phyloP scores from a whole-genome alignment of 116 monocot genomes.

The Zostera marina region DNA sequence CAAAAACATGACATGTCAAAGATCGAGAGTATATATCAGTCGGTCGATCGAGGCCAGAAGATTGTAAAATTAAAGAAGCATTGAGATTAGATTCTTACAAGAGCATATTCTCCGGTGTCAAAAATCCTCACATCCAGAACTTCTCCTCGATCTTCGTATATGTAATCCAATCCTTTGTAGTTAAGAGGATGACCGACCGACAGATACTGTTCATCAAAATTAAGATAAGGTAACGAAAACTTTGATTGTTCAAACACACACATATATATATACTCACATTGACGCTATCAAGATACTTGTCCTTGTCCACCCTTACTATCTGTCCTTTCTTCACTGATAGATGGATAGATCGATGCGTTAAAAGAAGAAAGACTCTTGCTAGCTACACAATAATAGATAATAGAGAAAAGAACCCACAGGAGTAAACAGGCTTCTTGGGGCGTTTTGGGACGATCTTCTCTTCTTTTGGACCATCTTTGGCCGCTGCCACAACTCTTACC shows the following conservation, averaged over 20 bases:
- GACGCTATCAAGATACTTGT: conserved; percentile 24
- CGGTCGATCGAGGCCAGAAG: neutral
- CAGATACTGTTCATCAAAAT: conserved; percentile 41
- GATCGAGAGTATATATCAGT: neutral
- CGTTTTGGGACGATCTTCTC: neutral
- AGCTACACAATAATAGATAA: neutral
- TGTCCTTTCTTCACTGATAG: conserved; percentile 30
- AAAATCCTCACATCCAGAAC: conserved; percentile 63
- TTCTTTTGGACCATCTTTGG: too few relatives aligned
- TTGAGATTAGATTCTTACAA: conserved; percentile 35
- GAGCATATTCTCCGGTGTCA: conserved; percentile 93
- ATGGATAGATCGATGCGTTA: neutral
- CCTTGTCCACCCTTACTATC: conserved; percentile 31
- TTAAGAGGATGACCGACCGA: conserved; percentile 85
- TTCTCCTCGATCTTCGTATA: conserved; percentile 98
- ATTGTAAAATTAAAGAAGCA: neutral
- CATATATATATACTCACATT: conserved; percentile 11
- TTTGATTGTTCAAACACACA: neutral
- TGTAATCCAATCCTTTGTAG: conserved; percentile 87
- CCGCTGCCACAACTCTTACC: too few relatives aligned
- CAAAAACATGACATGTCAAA: neutral
- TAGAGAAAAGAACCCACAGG: conserved; percentile 21
- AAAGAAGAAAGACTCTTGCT: neutral
- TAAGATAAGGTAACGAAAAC: neutral
- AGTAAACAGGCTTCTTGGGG: conserved; percentile 69